phyloP scores from a whole-genome alignment of 805 yeast genomes.

The Jamesozyma rosinii region DNA sequence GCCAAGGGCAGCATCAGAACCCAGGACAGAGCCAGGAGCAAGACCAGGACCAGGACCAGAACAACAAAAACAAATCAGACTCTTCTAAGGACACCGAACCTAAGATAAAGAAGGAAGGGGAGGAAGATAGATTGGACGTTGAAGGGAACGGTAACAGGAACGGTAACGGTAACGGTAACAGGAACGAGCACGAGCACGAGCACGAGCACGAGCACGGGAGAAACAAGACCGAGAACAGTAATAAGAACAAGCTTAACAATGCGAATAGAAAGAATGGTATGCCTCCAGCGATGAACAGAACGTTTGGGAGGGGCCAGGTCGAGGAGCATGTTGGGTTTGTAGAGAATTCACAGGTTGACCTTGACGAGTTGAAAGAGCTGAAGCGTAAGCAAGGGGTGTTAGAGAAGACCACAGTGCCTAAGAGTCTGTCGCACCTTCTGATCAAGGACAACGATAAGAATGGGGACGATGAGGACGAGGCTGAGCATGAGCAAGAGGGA shows the following conservation, averaged over 20 bases:
- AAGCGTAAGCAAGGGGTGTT: conserved; percentile 40
- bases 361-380: conserved; percentile 41
- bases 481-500: neutral
- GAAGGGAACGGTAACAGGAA: neutral
- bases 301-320: conserved; percentile 29
- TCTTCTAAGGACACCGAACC: neutral
- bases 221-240: neutral
- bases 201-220: neutral
- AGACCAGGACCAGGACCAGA: neutral
- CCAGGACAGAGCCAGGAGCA: no score
- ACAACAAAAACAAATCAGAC: neutral
- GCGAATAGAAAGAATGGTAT: conserved; percentile 31
- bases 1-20: no score
- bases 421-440: conserved; percentile 44
- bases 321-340: conserved; percentile 30
- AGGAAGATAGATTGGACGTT: neutral
- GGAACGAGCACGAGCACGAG: neutral
- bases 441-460: conserved; percentile 21
- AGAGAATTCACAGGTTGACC: conserved; percentile 33
- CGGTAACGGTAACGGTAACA: neutral
- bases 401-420: conserved; percentile 46
- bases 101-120: neutral
- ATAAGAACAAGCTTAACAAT: neutral
- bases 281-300: conserved; percentile 53
- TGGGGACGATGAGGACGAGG: conserved; percentile 3